Base-by-base conservation (phyloP, 1,284 basidiomycete genomes). In the Nidula niveotomentosa region DNA sequence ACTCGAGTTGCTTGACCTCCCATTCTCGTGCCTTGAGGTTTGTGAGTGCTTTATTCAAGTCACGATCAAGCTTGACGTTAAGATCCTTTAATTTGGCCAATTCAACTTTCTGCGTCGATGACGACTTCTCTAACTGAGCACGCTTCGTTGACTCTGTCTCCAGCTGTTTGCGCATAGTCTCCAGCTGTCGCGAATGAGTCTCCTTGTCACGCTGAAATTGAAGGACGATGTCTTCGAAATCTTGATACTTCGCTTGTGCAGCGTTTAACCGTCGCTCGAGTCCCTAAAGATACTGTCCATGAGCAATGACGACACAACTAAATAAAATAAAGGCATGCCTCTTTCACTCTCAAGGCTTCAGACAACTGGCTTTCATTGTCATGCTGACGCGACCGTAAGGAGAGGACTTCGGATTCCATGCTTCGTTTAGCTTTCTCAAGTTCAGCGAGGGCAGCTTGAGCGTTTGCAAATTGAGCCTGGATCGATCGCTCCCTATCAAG, bases 171-270 rank as follows among this genome's bases (percentile, higher is more conserved):
- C 82, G 82, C 53, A 80, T 70, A 7, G 80, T 76, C 37, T 92
- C 90, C 54, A 91, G 70, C 61, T 94, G 90, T 6, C 88, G 84
- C 54, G 86, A 82, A 59, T 89, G 85, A 8, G 86, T 79, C 6
- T 84, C 84, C 65, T 92, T 86, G 58, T 95, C 93, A 37, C 92
- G 81, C 69, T 96, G 91, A 48, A 93, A 81, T 59, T 91, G 85
- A 4, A 96, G 78, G 5, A 93, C 83, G 0, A 89, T 84, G 64
- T 98, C 95, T 69, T 98, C 95, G 53, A 94, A 90, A 57, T 91
- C 88, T 55, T 90, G 85, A 59, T 90, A 90, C 64, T 91, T 92
- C 36, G 82, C 77, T 62, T 91, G 87, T 6, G 91, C 85, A 12
- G 83, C 75, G 0, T 80, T 70, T 23, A 97, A 73, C 65, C 94